These are phyloP conservation scores for Cryptosporidium tyzzeri DNA, from an alignment of 169 alveolate species.

Conservation along the genomic window DNA sequence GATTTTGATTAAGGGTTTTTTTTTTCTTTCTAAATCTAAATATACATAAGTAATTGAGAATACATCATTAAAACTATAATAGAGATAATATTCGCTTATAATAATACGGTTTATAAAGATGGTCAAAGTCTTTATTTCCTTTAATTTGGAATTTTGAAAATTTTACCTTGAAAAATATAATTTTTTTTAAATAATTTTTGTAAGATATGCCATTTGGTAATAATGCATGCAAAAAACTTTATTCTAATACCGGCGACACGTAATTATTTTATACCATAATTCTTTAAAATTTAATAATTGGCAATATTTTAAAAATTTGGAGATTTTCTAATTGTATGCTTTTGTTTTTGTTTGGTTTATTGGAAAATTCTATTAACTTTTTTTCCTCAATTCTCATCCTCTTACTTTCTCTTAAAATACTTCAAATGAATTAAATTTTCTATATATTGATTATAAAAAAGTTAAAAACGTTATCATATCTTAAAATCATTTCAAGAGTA, in stretches of 20 bases:
- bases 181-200: neutral
- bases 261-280: neutral
- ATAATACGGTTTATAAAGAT: no score
- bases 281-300: neutral
- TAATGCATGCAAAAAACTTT: neutral
- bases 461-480: no score
- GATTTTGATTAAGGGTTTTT: no score
- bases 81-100: neutral
- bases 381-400: no score
- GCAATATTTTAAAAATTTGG: neutral
- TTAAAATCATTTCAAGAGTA: no score
- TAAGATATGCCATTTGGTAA: neutral
- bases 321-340: no score
- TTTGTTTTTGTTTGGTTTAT: neutral
- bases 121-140: neutral
- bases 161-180: neutral
- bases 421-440: no score
- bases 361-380: neutral
- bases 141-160: neutral
- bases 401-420: no score
- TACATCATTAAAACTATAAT: neutral
- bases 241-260: neutral
- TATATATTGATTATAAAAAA: no score
- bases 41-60: no score
- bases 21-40: no score